phyloP scores from a whole-genome alignment of 2,329 filamentous ascomycete genomes.

The Incumbomyces delicatus region DNA sequence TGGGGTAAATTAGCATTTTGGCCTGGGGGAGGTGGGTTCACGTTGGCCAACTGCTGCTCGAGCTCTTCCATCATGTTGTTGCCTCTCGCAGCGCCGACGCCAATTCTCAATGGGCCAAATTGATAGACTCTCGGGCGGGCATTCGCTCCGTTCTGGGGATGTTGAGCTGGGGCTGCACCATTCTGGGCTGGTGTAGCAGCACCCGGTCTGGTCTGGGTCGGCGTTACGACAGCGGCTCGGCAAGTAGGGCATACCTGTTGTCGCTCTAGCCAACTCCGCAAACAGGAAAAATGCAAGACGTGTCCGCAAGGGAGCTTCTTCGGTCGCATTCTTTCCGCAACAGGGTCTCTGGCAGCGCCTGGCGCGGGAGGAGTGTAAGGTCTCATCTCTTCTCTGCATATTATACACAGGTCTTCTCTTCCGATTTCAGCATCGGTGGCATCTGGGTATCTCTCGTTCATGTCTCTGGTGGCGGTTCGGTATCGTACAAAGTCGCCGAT shows the following conservation, averaged over 20 bases:
- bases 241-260: slow-evolving; percentile 97
- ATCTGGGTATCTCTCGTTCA: slow-evolving; percentile 84
- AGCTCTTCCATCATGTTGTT: slow-evolving; percentile 54
- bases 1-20: slow-evolving; percentile 25
- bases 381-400: slow-evolving; percentile 92
- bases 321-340: slow-evolving; percentile 73
- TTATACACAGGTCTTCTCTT: slow-evolving; percentile 89
- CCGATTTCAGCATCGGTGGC: slow-evolving; percentile 77
- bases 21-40: slow-evolving; percentile 31
- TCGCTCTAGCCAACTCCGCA: slow-evolving; percentile 93
- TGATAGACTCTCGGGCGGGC: slow-evolving; percentile 52
- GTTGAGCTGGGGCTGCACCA: slow-evolving; percentile 5
- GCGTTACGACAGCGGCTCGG: slow-evolving; percentile 64
- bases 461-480: slow-evolving; percentile 81
- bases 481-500: slow-evolving; percentile 85
- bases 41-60: slow-evolving; percentile 50
- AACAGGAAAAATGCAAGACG: slow-evolving; percentile 84
- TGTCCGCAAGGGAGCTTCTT: slow-evolving; percentile 97
- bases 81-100: slow-evolving; percentile 53
- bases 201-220: slow-evolving; percentile 22
- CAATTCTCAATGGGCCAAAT: slow-evolving; percentile 64
- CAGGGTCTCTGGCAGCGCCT: slow-evolving; percentile 32
- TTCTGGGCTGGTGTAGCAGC: slow-evolving; percentile 5
- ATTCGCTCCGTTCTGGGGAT: slow-evolving; percentile 22
- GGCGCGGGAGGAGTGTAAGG: slow-evolving; percentile 53